Conservation (phyloP, 441 rosid genomes). For the Brassica hybrid region DNA sequence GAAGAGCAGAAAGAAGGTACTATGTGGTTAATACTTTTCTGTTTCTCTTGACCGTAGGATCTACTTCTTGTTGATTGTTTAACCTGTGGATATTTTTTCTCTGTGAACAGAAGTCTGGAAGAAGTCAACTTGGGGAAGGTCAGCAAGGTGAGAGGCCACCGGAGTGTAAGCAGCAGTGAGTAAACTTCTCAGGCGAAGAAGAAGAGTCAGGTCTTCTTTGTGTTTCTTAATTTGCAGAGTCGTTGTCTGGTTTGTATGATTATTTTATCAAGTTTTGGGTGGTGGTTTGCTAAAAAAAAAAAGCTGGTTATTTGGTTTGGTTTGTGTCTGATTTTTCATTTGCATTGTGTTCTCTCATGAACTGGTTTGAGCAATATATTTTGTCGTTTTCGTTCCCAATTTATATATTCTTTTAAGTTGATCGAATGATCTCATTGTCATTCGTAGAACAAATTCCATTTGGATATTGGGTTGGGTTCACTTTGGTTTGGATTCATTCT, state of each 20-base stretch:
- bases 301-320: conserved; percentile 36
- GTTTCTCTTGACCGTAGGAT: not conserved
- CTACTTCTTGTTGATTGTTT: not conserved
- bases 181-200: not conserved
- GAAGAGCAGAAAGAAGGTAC: conserved; percentile 72
- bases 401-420: not conserved
- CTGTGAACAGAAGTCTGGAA: conserved; percentile 59
- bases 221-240: conserved; percentile 36
- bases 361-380: conserved; percentile 27
- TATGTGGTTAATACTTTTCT: not conserved
- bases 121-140: conserved; percentile 49
- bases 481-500: too few relatives aligned
- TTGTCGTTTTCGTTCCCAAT: not conserved
- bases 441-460: too few relatives aligned
- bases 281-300: conserved; percentile 34
- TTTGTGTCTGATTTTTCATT: conserved; percentile 25
- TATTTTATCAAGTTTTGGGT: conserved; percentile 42
- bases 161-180: conserved; percentile 96
- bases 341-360: conserved; percentile 30
- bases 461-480: too few relatives aligned
- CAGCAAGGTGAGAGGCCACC: conserved; percentile 90
- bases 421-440: too few relatives aligned
- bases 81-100: not conserved
- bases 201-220: conserved; percentile 19
- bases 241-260: conserved; percentile 21